Evolutionary conservation across 441 rosid genomes (phyloP), one percentile per base, ranked within the genome.

Genomic region (Croton setiger): DNA sequence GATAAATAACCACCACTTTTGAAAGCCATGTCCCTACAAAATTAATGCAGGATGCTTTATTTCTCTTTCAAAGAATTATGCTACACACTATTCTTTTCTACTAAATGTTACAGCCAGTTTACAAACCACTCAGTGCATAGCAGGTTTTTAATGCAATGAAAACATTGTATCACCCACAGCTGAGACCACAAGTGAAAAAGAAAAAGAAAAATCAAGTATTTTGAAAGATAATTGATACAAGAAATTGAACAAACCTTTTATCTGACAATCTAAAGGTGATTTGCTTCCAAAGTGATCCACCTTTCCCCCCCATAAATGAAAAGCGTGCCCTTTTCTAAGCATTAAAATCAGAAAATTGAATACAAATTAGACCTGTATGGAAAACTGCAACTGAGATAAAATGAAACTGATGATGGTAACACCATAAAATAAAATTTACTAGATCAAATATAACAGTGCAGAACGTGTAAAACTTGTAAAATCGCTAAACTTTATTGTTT

Each of bases 241-340:
- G n/a, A n/a, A 44, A 62, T 49, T 71, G 44, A 68, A 67, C 83
- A 79, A 74, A 90, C 99, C 98, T 90, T 75, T 82, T 76, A 69
- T 87, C 84, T 27, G 89, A 80, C 76, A 95, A 82, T 80, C 84
- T 87, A 82, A 80, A 95, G 43, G 92, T 88, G 87, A 90, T 69
- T 75, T 88, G 93, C 86, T 86, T 90, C 99, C 97, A 95, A 72
- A 95, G 97, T 63, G 93, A 81, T 85, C 97, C 98, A 43, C 97
- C 97, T 86, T 84, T 90, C 66, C 92, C 90, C 44, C 99, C 99
- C 96, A 95, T 89, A 79, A 90, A 89, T 0, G 99, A 95, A 78
- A 92, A 92, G 65, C 95, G 84, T 17, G 97, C 98, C 82, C 98
- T 85, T 76, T 77, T 82, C 98, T 95, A 82, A 52, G 75, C 47